phyloP scores from a whole-genome alignment of 371 early-diverging fungal species.

The Fennellomyces sp. region DNA sequence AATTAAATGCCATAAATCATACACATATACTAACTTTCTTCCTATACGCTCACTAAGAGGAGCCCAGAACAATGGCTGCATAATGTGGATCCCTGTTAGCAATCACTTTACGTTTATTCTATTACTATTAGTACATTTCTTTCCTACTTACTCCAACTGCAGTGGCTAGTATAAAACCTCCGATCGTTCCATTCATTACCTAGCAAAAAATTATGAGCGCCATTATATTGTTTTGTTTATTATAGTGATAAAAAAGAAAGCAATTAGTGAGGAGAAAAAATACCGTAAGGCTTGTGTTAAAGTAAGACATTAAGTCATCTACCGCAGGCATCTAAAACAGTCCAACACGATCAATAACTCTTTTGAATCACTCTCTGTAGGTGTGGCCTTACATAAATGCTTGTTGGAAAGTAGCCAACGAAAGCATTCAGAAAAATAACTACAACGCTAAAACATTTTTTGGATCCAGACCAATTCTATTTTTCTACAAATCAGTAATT shows the following conservation, averaged over 20 bases:
- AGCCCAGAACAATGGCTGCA: no score
- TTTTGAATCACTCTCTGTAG: neutral
- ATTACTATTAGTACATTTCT: neutral
- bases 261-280: no score
- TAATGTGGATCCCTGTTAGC: no score
- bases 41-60: slow-evolving; percentile 35
- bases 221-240: neutral
- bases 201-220: neutral
- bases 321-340: slow-evolving; percentile 29
- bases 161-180: slow-evolving; percentile 10
- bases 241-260: no score
- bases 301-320: slow-evolving; percentile 15
- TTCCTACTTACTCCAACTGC: slow-evolving; percentile 15
- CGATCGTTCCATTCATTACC: slow-evolving; percentile 16
- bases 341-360: neutral
- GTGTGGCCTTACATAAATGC: slow-evolving; percentile 29
- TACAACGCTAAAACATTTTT: no score
- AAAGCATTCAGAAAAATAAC: slow-evolving; percentile 24
- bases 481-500: no score
- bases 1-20: no score
- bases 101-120: slow-evolving; percentile 11
- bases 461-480: no score
- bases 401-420: slow-evolving; percentile 31
- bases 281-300: slow-evolving; percentile 6
- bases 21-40: slow-evolving; percentile 18